Conservation (phyloP, 1,139 yeast species). For the Hemisphaericaspora lyxosophila region DNA sequence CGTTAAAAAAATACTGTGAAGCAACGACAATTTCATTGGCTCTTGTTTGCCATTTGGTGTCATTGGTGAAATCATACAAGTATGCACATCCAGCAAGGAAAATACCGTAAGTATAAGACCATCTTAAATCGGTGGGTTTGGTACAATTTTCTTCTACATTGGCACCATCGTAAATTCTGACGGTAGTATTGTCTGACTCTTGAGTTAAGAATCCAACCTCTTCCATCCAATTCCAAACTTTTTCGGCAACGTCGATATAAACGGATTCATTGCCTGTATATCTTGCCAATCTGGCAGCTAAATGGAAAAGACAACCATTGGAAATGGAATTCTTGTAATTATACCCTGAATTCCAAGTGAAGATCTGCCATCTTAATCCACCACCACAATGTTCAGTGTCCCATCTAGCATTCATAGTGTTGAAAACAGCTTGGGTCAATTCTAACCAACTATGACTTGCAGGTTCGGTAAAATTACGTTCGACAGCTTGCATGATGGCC, state of each 20-base stretch:
- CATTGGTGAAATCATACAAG: slow-evolving; percentile 63
- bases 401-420: slow-evolving; percentile 78
- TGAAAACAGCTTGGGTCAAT: slow-evolving; percentile 72
- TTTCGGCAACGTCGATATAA: slow-evolving; percentile 66
- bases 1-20: slow-evolving; percentile 46
- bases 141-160: slow-evolving; percentile 57
- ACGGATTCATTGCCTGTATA: slow-evolving; percentile 54
- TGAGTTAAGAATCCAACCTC: slow-evolving; percentile 48
- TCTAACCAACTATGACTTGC: slow-evolving; percentile 61
- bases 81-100: slow-evolving; percentile 72
- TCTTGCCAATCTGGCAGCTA: slow-evolving; percentile 76
- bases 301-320: slow-evolving; percentile 73
- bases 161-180: slow-evolving; percentile 73
- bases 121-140: slow-evolving; percentile 51
- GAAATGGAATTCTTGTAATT: slow-evolving; percentile 78
- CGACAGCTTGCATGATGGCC: slow-evolving; percentile 60
- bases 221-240: slow-evolving; percentile 69
- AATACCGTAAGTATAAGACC: slow-evolving; percentile 84
- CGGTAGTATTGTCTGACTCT: slow-evolving; percentile 34
- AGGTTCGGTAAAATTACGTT: slow-evolving; percentile 56
- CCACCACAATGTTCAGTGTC: slow-evolving; percentile 64
- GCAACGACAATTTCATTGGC: slow-evolving; percentile 52
- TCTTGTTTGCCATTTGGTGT: slow-evolving; percentile 57
- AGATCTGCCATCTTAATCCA: slow-evolving; percentile 86
- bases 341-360: slow-evolving; percentile 73